Percentiles rank a stretch among this genome's conserved stretches.
These are phyloP conservation scores for Pichia sorboxylosa DNA, from an alignment of 1,139 yeast genomes.

Conservation along the genomic window DNA sequence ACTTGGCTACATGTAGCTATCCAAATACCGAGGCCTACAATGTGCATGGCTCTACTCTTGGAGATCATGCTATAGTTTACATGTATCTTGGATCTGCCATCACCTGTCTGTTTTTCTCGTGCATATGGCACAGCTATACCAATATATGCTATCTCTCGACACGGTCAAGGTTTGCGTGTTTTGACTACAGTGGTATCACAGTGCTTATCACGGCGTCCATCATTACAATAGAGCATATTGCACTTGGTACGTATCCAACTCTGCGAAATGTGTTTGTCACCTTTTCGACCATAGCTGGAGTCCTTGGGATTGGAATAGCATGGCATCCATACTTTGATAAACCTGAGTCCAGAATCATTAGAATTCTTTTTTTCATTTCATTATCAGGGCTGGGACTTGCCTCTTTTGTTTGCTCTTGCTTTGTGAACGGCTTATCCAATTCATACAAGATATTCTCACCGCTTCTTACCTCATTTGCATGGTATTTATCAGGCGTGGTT, in stretches of 20 bases:
- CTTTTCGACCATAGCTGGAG: conserved; percentile 56
- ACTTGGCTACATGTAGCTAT: conserved; percentile 46
- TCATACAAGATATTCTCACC: conserved; percentile 51
- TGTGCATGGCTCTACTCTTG: conserved; percentile 25
- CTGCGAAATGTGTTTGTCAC: conserved; percentile 38
- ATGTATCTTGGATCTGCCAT: conserved; percentile 62
- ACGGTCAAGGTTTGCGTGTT: conserved; percentile 75
- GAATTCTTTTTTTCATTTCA: conserved; percentile 76
- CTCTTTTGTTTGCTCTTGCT: conserved; percentile 48
- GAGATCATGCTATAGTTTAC: conserved; percentile 46
- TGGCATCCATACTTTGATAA: conserved; percentile 87
- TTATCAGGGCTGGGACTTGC: conserved; percentile 66
- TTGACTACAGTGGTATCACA: conserved; percentile 92
- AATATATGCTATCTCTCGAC: conserved; percentile 56
- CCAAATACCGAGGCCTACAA: conserved; percentile 43
- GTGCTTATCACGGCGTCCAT: conserved; percentile 84
- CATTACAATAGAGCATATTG: conserved; percentile 71
- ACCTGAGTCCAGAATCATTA: conserved; percentile 69
- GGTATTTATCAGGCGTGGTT: conserved; percentile 75
- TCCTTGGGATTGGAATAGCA: conserved; percentile 63
- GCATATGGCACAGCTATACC: conserved; percentile 86
- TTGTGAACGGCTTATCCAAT: conserved; percentile 43
- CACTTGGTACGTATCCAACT: conserved; percentile 52
- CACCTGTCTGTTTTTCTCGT: conserved; percentile 66
- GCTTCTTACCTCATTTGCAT: conserved; percentile 49